Evolutionary conservation across 768 basidiomycete genomes (phyloP).

Genomic region (Rhizopogon roseolus): DNA sequence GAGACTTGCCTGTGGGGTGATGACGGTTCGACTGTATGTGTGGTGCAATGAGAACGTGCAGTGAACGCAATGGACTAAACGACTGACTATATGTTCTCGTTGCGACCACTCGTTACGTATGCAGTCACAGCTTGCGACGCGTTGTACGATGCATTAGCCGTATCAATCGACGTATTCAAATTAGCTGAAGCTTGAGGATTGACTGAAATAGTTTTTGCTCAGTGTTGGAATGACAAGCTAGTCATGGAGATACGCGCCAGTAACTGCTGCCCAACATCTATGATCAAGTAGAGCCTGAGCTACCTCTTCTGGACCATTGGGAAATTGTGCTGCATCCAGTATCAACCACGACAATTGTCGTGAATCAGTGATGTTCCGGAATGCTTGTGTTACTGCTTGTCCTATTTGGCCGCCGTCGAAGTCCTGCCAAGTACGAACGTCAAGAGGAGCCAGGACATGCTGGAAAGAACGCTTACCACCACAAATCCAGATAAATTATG

Average conservation of each 20-base stretch:
- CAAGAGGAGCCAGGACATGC: neutral
- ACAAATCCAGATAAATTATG: conserved; percentile 50
- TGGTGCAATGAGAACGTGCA: neutral
- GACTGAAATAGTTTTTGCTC: conserved; percentile 23
- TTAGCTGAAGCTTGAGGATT: conserved; percentile 35
- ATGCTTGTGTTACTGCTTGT: conserved; percentile 34
- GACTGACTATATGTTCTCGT: conserved; percentile 55
- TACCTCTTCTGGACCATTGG: conserved; percentile 39
- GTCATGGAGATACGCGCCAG: conserved; percentile 34
- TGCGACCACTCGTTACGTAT: conserved; percentile 45
- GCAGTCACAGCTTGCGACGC: conserved; percentile 45
- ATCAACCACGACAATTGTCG: conserved; percentile 43
- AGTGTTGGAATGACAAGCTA: neutral
- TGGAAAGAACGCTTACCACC: conserved; percentile 37
- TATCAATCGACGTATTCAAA: conserved; percentile 31
- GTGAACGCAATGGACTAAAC: neutral
- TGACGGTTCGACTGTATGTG: conserved; percentile 13
- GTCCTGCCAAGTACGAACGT: conserved; percentile 33
- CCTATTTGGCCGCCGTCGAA: conserved; percentile 57
- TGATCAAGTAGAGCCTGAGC: conserved; percentile 43
- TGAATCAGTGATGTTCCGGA: conserved; percentile 24
- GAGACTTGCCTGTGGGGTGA: conserved; percentile 6
- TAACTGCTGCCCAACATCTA: conserved; percentile 48
- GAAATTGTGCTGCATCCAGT: conserved; percentile 38
- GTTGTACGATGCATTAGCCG: conserved; percentile 41